Evolutionary conservation across 805 yeast species (phyloP).

Genomic region (Pichia scutulata): DNA sequence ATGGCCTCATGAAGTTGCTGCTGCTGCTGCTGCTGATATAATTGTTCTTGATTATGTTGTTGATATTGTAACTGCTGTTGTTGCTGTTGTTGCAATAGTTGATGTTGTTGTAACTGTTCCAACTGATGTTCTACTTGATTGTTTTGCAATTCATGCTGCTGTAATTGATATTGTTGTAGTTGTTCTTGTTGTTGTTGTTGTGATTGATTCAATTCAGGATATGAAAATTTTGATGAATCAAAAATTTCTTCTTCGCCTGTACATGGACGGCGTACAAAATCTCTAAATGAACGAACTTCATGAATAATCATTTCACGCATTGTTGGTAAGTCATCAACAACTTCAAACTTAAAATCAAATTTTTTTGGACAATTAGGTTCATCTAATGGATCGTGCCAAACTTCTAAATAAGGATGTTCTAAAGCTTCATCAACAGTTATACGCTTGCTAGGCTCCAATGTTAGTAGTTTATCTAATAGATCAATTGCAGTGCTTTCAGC

Average conservation of each 20-base stretch:
- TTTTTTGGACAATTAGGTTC: constrained; percentile 77
- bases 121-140: constrained; percentile 11
- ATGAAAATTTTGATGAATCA: constrained; percentile 13
- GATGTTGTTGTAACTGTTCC: constrained; percentile 3
- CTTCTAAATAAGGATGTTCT: constrained; percentile 75
- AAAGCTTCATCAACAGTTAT: constrained; percentile 85
- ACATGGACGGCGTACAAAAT: constrained; percentile 49
- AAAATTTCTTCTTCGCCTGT: constrained; percentile 12
- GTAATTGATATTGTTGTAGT: constrained; percentile 2
- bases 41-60: constrained; percentile 11
- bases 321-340: constrained; percentile 65
- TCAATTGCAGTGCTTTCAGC: constrained; percentile 88
- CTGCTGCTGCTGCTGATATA: constrained; percentile 13
- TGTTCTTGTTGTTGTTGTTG: constrained; percentile 13
- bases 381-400: constrained; percentile 92
- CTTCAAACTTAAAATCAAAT: constrained; percentile 85
- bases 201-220: constrained; percentile 8
- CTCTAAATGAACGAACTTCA: constrained; percentile 73
- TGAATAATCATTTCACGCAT: constrained; percentile 73
- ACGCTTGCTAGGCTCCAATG: constrained; percentile 80
- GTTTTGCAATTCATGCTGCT: background rate
- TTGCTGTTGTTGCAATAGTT: constrained; percentile 15
- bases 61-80: constrained; percentile 16
- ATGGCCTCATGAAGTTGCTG: constrained; percentile 12
- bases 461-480: constrained; percentile 64